Conservation (phyloP, 164 flowering plant genomes). For the Umbilicus rupestris region DNA sequence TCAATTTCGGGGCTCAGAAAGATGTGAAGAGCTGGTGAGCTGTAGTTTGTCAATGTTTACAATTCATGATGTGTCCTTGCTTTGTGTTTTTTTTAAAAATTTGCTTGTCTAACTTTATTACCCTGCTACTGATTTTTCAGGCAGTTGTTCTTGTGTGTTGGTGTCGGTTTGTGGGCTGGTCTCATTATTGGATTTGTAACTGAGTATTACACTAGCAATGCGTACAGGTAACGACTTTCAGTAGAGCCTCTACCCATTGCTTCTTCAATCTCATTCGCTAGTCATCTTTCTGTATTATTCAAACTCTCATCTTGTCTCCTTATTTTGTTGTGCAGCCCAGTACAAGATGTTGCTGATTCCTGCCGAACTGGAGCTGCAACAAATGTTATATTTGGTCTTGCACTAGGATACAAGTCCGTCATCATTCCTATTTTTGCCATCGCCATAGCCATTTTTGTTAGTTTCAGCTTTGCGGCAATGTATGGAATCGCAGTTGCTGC, state of each 20-base stretch:
- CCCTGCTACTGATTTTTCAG: conserved; percentile 14
- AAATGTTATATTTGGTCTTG: conserved; percentile 43
- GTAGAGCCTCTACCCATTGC: neutral
- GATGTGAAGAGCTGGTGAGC: conserved; percentile 35
- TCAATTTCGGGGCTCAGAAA: conserved; percentile 27
- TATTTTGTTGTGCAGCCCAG: conserved; percentile 27
- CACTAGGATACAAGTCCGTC: conserved; percentile 47
- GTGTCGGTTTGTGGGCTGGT: conserved; percentile 48
- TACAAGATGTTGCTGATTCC: conserved; percentile 50
- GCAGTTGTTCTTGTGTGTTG: conserved; percentile 45
- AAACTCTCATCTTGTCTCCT: neutral
- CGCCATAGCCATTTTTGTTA: conserved; percentile 35
- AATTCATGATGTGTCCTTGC: neutral
- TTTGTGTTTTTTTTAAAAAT: neutral
- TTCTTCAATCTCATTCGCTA: neutral
- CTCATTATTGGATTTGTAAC: conserved; percentile 38
- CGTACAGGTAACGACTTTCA: conserved; percentile 29
- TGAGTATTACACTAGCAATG: conserved; percentile 48
- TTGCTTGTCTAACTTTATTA: neutral
- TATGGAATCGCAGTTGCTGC: conserved; percentile 47
- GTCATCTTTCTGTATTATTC: neutral
- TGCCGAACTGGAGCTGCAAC: conserved; percentile 52
- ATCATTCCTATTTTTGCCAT: conserved; percentile 42
- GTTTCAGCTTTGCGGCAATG: conserved; percentile 47
- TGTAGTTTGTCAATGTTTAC: neutral